Evolutionary conservation across 2,329 filamentous ascomycete species (phyloP), one percentile per base, ranked within the genome.

Genomic region (Colletotrichum falcatum): DNA sequence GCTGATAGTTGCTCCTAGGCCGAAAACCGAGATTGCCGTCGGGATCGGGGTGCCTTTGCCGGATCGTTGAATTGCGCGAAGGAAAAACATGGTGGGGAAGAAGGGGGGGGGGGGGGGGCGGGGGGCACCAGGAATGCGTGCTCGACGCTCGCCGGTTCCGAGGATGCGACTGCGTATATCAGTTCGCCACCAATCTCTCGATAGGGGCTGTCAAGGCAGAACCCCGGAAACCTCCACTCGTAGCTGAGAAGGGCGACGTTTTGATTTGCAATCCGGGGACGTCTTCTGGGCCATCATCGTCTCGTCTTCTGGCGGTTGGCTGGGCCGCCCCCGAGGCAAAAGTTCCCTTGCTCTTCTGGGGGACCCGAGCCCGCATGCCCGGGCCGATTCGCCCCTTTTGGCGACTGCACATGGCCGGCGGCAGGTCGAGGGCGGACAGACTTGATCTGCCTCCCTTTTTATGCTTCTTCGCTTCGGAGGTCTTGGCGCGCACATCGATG

Each of bases 51-150:
- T 76, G 73, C 67, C 79, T 79, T 70, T 79, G 79, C 44, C 77
- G 79, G 3, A 77, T 82, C 49, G 73, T 82, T 56, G 80, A 83
- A 70, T 76, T n/a, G n/a, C n/a, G 76, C 12, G 81, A 83, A 74
- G 80, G 79, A n/a, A 82, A 83, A 82, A 83, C 69, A 72, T 80
- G 74, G 75, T 80, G 39, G 39, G 12, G 5, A 37, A 14, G 39
- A 7, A 33, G 30, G 30, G 30, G 37, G 39, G 37, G 39, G 30
- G 7, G 30, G 30, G 30, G 37, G 39, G 80, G 33, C 71, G 79
- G 39, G 81, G 77, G 79, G 77, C 78, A 44, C 61, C 74, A 76
- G 69, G 73, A 77, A 30, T 78, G 73, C 76, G 61, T 20, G 37
- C 48, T 55, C 23, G 35, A 14, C 20, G 20, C 20, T 46, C 14